Base-by-base conservation (phyloP, 1,284 basidiomycete species). In the Trichosporon sp. region DNA sequence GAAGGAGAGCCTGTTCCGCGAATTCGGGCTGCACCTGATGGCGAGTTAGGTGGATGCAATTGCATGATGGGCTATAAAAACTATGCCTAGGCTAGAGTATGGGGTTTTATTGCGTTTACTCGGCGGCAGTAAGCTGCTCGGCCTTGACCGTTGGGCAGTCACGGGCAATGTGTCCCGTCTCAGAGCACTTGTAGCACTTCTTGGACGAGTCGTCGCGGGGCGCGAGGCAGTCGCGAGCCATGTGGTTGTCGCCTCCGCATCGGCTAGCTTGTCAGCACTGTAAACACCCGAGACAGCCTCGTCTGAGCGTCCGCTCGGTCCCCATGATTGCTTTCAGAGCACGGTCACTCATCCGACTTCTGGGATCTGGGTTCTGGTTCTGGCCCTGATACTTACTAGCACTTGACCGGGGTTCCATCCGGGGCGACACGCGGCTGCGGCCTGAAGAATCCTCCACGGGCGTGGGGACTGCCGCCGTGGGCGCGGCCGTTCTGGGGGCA, bases 111-210 rank as follows among this genome's bases (percentile, higher is more conserved):
- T 35, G 35, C 38, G 38, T 40, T 63, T 21, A 63, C 59, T 63
- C 59, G 59, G 59, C 59, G 19, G 59, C 59, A 35, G 59, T 32
- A 1, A 63, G 59, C 59, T 63, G 59, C 59, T 63, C 59, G 31
- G 59, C 59, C 59, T 35, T 32, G 12, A 63, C 59, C 59, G 59
- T 35, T 2, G 59, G 59, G 31, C 59, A 63, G 32, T 63, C 61
- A 46, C 73, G 75, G 68, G 83, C 82, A 71, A 84, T 80, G 77
- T 84, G 83, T 46, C 82, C 82, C 21, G 78, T 76, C 75, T 81
- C 78, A 74, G 80, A 78, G 74, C 83, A 84, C 76, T 81, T 81
- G 81, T 83, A 84, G 77, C 83, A 84, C 74, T 78, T 81, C 76
- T 83, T 83, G 61, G 78, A 72, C 37, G 78, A 76, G 71, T 83